phyloP scores from a whole-genome alignment of 306 rosid species.

The Senna tora region DNA sequence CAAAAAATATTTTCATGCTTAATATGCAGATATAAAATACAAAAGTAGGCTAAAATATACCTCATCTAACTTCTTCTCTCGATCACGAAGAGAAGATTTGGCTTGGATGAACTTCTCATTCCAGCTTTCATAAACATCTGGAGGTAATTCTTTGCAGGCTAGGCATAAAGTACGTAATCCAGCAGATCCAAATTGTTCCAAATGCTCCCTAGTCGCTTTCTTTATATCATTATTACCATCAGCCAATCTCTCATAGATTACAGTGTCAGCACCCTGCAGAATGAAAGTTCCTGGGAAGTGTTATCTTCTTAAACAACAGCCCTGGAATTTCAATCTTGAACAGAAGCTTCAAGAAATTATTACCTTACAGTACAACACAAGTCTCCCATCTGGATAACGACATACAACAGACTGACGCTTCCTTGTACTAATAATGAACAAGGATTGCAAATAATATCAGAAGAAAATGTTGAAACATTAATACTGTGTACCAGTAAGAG shows the following conservation, averaged over 20 bases:
- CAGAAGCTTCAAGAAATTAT: constrained; percentile 32
- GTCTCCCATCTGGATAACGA: constrained; percentile 79
- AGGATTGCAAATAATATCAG: constrained; percentile 22
- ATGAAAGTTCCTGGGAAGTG: constrained; percentile 37
- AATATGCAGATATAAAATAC: background rate
- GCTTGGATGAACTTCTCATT: constrained; percentile 78
- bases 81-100: constrained; percentile 73
- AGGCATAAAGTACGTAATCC: constrained; percentile 78
- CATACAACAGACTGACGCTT: constrained; percentile 88
- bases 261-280: constrained; percentile 79
- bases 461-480: background rate
- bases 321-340: constrained; percentile 16
- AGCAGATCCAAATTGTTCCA: constrained; percentile 75
- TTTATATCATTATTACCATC: constrained; percentile 55
- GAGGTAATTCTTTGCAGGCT: constrained; percentile 68
- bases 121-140: constrained; percentile 75
- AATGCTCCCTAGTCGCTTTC: constrained; percentile 63
- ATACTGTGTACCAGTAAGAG: background rate
- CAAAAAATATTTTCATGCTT: no score
- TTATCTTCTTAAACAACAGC: constrained; percentile 34
- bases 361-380: constrained; percentile 81
- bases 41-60: constrained; percentile 36
- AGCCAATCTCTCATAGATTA: constrained; percentile 71
- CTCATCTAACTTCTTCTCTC: constrained; percentile 86
- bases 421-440: constrained; percentile 62